These are phyloP conservation scores for Aspergillus panamensis DNA, from an alignment of 495 filamentous ascomycete genomes.

Conservation along the genomic window DNA sequence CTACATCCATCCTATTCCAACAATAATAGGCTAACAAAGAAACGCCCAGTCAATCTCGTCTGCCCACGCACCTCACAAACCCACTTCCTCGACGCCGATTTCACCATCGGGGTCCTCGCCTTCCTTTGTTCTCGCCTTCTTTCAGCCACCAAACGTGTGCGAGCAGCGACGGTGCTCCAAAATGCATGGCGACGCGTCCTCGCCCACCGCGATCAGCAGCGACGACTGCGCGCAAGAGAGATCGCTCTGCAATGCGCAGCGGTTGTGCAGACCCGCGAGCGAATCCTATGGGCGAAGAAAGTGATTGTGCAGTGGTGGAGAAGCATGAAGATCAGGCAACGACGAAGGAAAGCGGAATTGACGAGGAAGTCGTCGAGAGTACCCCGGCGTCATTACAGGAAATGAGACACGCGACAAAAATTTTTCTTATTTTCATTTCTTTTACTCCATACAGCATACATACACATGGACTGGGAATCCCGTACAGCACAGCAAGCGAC, in stretches of 20 bases:
- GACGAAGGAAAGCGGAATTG: slow-evolving; percentile 3
- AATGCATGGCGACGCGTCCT: slow-evolving; percentile 38
- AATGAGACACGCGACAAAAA: neutral
- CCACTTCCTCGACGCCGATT: slow-evolving; percentile 45
- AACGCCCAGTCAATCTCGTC: slow-evolving; percentile 29
- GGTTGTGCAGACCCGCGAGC: slow-evolving; percentile 39
- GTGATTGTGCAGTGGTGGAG: slow-evolving; percentile 50
- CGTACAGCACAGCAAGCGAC: too few species aligned
- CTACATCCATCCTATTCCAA: neutral
- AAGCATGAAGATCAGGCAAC: slow-evolving; percentile 19
- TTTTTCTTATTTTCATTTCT: neutral
- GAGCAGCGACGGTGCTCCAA: slow-evolving; percentile 47
- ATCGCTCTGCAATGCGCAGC: slow-evolving; percentile 46
- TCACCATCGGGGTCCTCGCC: slow-evolving; percentile 53
- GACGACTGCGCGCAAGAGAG: slow-evolving; percentile 40
- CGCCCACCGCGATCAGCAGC: slow-evolving; percentile 25
- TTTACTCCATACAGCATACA: neutral
- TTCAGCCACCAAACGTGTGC: slow-evolving; percentile 41
- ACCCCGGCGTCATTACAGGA: neutral
- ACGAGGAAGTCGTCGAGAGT: slow-evolving; percentile 2
- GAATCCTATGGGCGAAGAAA: slow-evolving; percentile 49
- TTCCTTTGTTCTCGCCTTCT: slow-evolving; percentile 64
- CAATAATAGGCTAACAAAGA: slow-evolving; percentile 11
- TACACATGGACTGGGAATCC: too few species aligned
- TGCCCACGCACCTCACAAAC: slow-evolving; percentile 31